Conservation (phyloP, 805 yeast species). For the Candida tammaniensis region DNA sequence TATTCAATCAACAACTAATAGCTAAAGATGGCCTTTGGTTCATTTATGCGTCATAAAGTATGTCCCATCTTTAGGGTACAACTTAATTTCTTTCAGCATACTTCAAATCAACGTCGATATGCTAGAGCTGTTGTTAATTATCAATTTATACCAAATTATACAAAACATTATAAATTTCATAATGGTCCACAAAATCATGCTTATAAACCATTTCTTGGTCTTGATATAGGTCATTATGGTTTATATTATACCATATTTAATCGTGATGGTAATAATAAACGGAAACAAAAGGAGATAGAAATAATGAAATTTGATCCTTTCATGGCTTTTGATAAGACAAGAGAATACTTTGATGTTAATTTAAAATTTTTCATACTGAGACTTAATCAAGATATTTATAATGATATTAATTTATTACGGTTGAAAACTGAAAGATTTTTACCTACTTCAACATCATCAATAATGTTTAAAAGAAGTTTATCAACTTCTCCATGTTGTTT, state of each 20-base stretch:
- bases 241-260: conserved; percentile 39
- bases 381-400: conserved; percentile 27
- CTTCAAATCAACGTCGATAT: conserved; percentile 8
- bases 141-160: conserved; percentile 7
- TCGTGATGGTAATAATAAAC: conserved; percentile 23
- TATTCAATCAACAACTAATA: neutral
- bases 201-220: conserved; percentile 1
- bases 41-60: conserved; percentile 3
- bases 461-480: conserved; percentile 10
- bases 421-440: conserved; percentile 18
- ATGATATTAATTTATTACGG: conserved; percentile 24
- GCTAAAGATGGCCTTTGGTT: neutral
- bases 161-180: conserved; percentile 7
- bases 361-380: conserved; percentile 26
- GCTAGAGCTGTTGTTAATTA: conserved; percentile 9
- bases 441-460: conserved; percentile 19
- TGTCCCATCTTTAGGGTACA: conserved; percentile 3
- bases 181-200: conserved; percentile 17
- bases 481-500: no score
- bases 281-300: neutral
- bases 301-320: conserved; percentile 6
- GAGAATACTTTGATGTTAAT: neutral
- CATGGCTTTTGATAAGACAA: conserved; percentile 1
- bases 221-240: conserved; percentile 39
- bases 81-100: conserved; percentile 13